Evolutionary conservation across 2,329 filamentous ascomycete species (phyloP).

Genomic region (Stachybotrys chartarum): DNA sequence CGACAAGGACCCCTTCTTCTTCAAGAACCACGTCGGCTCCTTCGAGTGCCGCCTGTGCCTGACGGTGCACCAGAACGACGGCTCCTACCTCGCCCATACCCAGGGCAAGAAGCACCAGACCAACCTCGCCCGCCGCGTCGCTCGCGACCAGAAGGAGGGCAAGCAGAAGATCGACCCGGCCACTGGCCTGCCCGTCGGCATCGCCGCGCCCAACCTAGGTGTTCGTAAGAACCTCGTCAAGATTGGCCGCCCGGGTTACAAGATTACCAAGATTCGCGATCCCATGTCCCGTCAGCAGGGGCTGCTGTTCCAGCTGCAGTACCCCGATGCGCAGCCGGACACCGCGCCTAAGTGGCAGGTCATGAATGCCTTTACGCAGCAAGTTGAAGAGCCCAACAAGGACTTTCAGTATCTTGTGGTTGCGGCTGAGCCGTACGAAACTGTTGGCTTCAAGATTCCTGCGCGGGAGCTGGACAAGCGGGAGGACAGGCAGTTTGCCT

Average conservation of each 20-base stretch:
- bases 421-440: conserved; percentile 96
- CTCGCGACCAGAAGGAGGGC: conserved; percentile 90
- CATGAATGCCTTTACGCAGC: conserved; percentile 97
- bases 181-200: conserved; percentile 64
- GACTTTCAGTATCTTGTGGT: conserved; percentile 92
- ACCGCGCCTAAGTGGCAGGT: conserved; percentile 81
- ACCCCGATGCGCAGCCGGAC: conserved; percentile 76
- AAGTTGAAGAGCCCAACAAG: conserved; percentile 89
- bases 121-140: conserved; percentile 89
- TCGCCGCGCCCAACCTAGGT: conserved; percentile 59
- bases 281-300: conserved; percentile 83
- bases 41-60: conserved; percentile 97
- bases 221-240: conserved; percentile 76
- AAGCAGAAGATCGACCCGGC: conserved; percentile 61
- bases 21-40: conserved; percentile 97
- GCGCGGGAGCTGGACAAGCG: conserved; percentile 85
- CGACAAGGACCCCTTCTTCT: conserved; percentile 99
- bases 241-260: conserved; percentile 93
- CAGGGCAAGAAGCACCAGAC: conserved; percentile 99
- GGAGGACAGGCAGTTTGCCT: conserved; percentile 83
- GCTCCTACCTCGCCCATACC: conserved; percentile 96
- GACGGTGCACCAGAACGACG: conserved; percentile 98
- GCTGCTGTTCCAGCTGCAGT: conserved; percentile 91
- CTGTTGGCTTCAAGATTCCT: conserved; percentile 92
- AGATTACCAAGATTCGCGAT: conserved; percentile 93